Evolutionary conservation across 306 rosid species (phyloP).

Genomic region (Pyrus bretschneideri): DNA sequence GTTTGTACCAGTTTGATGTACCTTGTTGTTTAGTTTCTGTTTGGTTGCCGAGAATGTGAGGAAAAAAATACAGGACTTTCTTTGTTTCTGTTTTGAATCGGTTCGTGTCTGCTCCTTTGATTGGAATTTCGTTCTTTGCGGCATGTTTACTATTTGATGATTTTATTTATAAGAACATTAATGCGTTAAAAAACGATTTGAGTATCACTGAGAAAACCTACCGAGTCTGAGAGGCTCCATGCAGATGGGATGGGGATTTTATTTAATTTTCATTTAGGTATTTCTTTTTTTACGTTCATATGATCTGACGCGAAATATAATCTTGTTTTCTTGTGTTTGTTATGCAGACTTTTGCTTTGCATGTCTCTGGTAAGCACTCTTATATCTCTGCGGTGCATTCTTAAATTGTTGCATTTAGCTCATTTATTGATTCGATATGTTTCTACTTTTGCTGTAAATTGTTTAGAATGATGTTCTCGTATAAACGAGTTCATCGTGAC

Average conservation of each 20-base stretch:
- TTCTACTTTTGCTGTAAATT: neutral
- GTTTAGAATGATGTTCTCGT: neutral
- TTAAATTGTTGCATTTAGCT: neutral
- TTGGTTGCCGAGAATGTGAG: neutral
- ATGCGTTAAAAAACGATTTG: neutral
- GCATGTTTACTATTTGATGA: neutral
- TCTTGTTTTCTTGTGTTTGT: neutral
- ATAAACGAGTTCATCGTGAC: neutral
- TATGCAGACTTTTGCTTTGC: slow-evolving; percentile 61
- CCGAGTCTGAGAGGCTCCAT: neutral
- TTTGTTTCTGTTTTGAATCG: neutral
- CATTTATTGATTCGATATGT: neutral
- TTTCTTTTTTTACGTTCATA: neutral
- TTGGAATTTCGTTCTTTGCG: neutral
- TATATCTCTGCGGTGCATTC: neutral
- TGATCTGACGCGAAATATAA: neutral
- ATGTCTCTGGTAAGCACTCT: slow-evolving; percentile 43
- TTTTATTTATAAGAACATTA: neutral
- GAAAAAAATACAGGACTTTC: neutral
- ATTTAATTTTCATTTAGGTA: neutral
- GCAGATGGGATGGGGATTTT: neutral
- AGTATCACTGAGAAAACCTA: neutral
- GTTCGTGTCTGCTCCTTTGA: neutral
- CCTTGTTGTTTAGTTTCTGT: neutral
- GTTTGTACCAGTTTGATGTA: neutral